Evolutionary conservation across 176 grass and related monocot species (phyloP).

Genomic region (Cenchrus americanus): DNA sequence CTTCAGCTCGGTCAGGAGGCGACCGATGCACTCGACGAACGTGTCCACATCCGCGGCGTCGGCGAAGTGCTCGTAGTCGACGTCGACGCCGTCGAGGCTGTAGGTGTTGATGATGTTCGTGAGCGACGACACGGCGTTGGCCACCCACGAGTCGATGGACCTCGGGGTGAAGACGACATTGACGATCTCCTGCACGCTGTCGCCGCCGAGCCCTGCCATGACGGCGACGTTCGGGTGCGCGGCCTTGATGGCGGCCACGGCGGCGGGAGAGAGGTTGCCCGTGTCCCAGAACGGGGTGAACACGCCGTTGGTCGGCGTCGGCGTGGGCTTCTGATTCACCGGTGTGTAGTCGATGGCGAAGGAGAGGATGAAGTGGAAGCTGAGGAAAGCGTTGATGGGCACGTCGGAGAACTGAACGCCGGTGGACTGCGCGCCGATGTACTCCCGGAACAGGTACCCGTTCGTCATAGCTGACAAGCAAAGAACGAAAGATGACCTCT

Average conservation of each 20-base stretch:
- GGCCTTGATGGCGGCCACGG: constrained; percentile 23
- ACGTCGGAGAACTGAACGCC: constrained; percentile 57
- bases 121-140: constrained; percentile 50
- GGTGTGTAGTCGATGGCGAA: constrained; percentile 52
- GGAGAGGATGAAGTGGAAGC: constrained; percentile 61
- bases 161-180: constrained; percentile 5
- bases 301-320: constrained; percentile 47
- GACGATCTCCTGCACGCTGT: not conserved
- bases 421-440: constrained; percentile 58
- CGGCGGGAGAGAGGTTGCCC: not conserved
- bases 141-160: constrained; percentile 57
- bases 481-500: not conserved
- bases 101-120: constrained; percentile 44
- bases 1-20: constrained; percentile 53
- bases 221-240: constrained; percentile 48
- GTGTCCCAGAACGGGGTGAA: constrained; percentile 56
- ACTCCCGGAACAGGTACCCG: constrained; percentile 63
- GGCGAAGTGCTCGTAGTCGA: constrained; percentile 66
- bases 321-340: not conserved
- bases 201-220: constrained; percentile 42
- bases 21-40: constrained; percentile 60
- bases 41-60: not conserved
- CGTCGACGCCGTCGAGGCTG: constrained; percentile 62
- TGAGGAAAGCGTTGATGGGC: constrained; percentile 43
- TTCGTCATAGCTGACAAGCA: constrained; percentile 45